Percentiles rank a stretch among this genome's conserved stretches.
These are phyloP conservation scores for Auricularia sp. DNA, from an alignment of 768 basidiomycete genomes.

Conservation along the genomic window DNA sequence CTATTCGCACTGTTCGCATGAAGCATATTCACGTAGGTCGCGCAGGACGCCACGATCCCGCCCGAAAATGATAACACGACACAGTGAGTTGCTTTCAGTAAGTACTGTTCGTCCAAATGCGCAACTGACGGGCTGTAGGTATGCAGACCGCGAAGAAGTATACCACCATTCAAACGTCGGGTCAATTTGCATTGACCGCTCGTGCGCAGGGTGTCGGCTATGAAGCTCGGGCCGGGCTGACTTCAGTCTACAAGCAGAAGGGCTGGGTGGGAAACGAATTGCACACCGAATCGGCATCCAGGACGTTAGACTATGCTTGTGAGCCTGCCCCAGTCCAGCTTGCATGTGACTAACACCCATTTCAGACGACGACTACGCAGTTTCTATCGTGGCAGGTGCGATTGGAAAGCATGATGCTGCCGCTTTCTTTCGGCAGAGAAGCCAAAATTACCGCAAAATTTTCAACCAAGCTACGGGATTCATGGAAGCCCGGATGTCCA, in stretches of 20 bases:
- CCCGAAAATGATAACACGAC: conserved; percentile 45
- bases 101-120: background rate
- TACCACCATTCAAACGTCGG: background rate
- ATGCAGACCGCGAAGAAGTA: conserved; percentile 65
- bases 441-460: conserved; percentile 47
- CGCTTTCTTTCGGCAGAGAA: conserved; percentile 43
- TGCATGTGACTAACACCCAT: background rate
- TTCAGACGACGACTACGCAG: conserved; percentile 69
- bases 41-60: conserved; percentile 15
- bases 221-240: conserved; percentile 71
- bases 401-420: conserved; percentile 43
- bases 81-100: conserved; percentile 27
- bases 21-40: conserved; percentile 4
- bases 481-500: conserved; percentile 67
- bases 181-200: conserved; percentile 4
- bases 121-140: conserved; percentile 26
- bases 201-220: conserved; percentile 52
- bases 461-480: conserved; percentile 66
- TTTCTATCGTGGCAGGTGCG: conserved; percentile 47
- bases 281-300: conserved; percentile 69
- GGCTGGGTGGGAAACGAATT: conserved; percentile 75
- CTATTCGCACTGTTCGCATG: conserved; percentile 12
- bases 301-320: conserved; percentile 76
- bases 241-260: conserved; percentile 50
- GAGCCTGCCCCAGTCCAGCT: conserved; percentile 13